Percentiles rank a stretch among this genome's conserved stretches.
phyloP scores from a whole-genome alignment of 106 monocot genomes.

The Dendrobium chrysotoxum region DNA sequence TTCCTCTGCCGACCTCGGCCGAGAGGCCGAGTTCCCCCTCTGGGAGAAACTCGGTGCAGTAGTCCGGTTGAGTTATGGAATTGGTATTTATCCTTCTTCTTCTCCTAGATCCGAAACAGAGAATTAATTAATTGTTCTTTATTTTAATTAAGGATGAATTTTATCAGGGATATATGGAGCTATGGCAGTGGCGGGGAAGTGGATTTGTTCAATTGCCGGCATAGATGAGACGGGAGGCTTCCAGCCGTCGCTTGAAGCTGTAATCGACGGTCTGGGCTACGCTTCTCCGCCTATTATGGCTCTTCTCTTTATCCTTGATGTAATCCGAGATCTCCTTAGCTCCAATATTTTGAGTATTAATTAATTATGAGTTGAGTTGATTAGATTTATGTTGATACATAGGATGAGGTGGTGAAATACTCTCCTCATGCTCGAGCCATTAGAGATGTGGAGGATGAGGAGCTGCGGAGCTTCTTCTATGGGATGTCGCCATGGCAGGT shows the following conservation, averaged over 20 bases:
- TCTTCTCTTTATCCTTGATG: slow-evolving; percentile 88
- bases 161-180: slow-evolving; percentile 74
- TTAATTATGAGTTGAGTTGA: neutral
- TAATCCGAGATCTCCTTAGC: slow-evolving; percentile 10
- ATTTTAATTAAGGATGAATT: neutral
- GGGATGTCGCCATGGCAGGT: slow-evolving; percentile 87
- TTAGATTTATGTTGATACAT: neutral
- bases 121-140: neutral
- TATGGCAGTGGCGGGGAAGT: slow-evolving; percentile 82
- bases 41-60: slow-evolving; percentile 89
- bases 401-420: slow-evolving; percentile 98
- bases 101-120: neutral
- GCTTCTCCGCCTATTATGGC: slow-evolving; percentile 97
- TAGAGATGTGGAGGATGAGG: slow-evolving; percentile 97
- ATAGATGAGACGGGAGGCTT: slow-evolving; percentile 73
- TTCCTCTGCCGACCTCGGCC: slow-evolving; percentile 17
- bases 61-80: slow-evolving; percentile 80
- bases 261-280: slow-evolving; percentile 85
- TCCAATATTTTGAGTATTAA: neutral
- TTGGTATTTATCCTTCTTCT: slow-evolving; percentile 30
- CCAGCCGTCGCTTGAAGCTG: slow-evolving; percentile 61
- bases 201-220: slow-evolving; percentile 78
- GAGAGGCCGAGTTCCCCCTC: slow-evolving; percentile 41
- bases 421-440: slow-evolving; percentile 97
- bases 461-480: slow-evolving; percentile 86